A percentile compares a stretch with the other conserved stretches of the same genome.
phyloP scores from a whole-genome alignment of 2,329 filamentous ascomycete genomes.

The Aspergillus persii region DNA sequence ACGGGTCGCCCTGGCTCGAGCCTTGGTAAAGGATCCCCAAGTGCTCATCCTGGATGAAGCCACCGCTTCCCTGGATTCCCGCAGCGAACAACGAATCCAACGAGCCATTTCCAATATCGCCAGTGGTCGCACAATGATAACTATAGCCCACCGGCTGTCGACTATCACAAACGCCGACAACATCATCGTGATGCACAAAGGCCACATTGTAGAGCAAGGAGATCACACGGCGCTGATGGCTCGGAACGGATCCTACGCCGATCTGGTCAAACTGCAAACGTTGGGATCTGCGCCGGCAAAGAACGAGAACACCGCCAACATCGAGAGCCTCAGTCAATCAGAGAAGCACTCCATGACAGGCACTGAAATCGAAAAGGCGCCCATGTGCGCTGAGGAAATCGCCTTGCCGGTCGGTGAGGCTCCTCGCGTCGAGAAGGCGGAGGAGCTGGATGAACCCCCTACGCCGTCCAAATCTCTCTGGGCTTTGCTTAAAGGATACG shows the following conservation, averaged over 20 bases:
- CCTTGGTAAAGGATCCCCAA: slow-evolving; percentile 76
- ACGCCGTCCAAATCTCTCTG: slow-evolving; percentile 28
- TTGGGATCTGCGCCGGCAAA: slow-evolving; percentile 50
- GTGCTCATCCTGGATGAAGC: slow-evolving; percentile 87
- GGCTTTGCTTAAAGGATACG: slow-evolving; percentile 28
- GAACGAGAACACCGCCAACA: slow-evolving; percentile 50
- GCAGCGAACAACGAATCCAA: slow-evolving; percentile 83
- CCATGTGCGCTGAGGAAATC: slow-evolving; percentile 14
- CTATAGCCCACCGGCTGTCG: slow-evolving; percentile 47
- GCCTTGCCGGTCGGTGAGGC: slow-evolving; percentile 16
- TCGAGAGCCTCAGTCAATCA: slow-evolving; percentile 28
- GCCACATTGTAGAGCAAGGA: slow-evolving; percentile 46
- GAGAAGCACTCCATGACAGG: slow-evolving; percentile 26
- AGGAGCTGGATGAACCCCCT: slow-evolving; percentile 28
- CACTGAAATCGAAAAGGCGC: slow-evolving; percentile 20
- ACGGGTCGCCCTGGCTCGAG: slow-evolving; percentile 80
- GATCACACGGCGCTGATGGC: slow-evolving; percentile 41
- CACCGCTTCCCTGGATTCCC: slow-evolving; percentile 82
- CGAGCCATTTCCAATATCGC: slow-evolving; percentile 73
- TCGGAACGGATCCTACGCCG: slow-evolving; percentile 38
- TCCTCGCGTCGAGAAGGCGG: slow-evolving; percentile 13
- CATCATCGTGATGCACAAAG: slow-evolving; percentile 46
- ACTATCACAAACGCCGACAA: slow-evolving; percentile 46
- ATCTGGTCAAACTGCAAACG: slow-evolving; percentile 53
- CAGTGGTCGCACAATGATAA: slow-evolving; percentile 45